A percentile compares a stretch with the other conserved stretches of the same genome.
Conservation (phyloP, 1,139 yeast genomes). For the Candida sanyaensis region DNA sequence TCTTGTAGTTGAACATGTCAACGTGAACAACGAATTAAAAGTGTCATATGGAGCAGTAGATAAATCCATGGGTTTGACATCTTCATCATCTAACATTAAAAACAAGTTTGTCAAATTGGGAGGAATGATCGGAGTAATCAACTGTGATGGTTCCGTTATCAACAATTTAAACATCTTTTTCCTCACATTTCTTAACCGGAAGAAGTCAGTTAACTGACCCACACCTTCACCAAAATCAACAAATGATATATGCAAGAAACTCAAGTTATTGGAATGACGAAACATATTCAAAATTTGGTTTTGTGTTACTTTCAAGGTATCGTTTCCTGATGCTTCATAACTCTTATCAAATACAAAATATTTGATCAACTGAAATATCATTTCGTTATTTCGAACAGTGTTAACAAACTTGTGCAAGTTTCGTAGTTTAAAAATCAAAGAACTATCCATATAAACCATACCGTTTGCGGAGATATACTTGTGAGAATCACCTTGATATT, state of each 20-base stretch:
- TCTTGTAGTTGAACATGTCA: conserved; percentile 35
- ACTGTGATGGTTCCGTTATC: conserved; percentile 25
- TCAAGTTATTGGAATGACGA: conserved; percentile 28
- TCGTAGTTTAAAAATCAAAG: conserved; percentile 25
- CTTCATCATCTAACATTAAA: conserved; percentile 34
- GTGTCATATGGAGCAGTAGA: conserved; percentile 20
- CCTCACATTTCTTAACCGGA: conserved; percentile 27
- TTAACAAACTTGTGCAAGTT: conserved; percentile 23
- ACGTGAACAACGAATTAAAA: conserved; percentile 27
- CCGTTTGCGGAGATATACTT: conserved; percentile 33
- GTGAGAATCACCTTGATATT: conserved; percentile 19
- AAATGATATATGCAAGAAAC: conserved; percentile 38
- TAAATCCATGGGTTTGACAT: conserved; percentile 26
- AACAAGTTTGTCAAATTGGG: conserved; percentile 33
- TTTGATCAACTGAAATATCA: conserved; percentile 25
- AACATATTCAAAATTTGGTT: conserved; percentile 28
- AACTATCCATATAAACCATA: conserved; percentile 30
- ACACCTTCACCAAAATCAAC: conserved; percentile 30
- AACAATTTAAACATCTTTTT: conserved; percentile 34
- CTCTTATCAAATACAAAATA: conserved; percentile 41
- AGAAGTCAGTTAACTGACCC: conserved; percentile 25
- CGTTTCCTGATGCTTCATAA: conserved; percentile 13
- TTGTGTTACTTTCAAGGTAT: conserved; percentile 20
- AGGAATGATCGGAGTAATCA: conserved; percentile 30
- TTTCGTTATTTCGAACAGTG: conserved; percentile 20